These are phyloP conservation scores for Madurella fahalii DNA, from an alignment of 2,329 filamentous ascomycete species.

Conservation along the genomic window DNA sequence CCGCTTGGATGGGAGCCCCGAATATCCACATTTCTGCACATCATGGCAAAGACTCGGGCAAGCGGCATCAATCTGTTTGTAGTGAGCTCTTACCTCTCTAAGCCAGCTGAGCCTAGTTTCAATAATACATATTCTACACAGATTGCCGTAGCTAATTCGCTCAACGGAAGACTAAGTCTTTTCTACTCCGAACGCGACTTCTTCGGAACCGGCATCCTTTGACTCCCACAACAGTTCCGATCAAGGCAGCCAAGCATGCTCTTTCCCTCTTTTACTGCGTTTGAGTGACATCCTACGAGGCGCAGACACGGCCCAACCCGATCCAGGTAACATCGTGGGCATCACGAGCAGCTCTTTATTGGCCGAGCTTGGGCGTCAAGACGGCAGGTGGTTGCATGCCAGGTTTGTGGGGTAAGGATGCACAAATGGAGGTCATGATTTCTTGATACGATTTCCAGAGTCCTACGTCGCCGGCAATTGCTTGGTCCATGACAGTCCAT, in stretches of 20 bases:
- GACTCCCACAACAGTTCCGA: background rate
- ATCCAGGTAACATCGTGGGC: slow-evolving; percentile 24
- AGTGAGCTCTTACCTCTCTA: too few species aligned
- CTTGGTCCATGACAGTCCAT: slow-evolving; percentile 15
- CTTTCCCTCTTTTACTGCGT: slow-evolving; percentile 8
- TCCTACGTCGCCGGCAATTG: slow-evolving; percentile 15
- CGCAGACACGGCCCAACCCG: slow-evolving; percentile 29
- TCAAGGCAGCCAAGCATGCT: slow-evolving; percentile 5
- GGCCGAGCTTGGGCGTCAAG: slow-evolving; percentile 16
- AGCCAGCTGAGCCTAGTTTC: too few species aligned
- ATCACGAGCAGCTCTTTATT: slow-evolving; percentile 26
- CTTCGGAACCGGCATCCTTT: background rate
- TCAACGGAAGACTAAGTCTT: too few species aligned
- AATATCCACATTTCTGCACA: too few species aligned
- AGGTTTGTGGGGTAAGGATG: slow-evolving; percentile 19
- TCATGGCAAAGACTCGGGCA: too few species aligned
- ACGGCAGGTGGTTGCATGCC: slow-evolving; percentile 17
- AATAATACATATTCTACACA: too few species aligned
- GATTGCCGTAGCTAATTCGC: too few species aligned
- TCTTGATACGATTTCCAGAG: slow-evolving; percentile 13
- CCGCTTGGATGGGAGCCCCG: too few species aligned
- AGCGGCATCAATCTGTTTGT: too few species aligned
- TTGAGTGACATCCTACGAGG: slow-evolving; percentile 15
- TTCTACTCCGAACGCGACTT: background rate
- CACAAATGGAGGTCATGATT: slow-evolving; percentile 18